These are phyloP conservation scores for Cutaneotrichosporon spelunceum DNA, from an alignment of 1,284 basidiomycete species.

Conservation along the genomic window DNA sequence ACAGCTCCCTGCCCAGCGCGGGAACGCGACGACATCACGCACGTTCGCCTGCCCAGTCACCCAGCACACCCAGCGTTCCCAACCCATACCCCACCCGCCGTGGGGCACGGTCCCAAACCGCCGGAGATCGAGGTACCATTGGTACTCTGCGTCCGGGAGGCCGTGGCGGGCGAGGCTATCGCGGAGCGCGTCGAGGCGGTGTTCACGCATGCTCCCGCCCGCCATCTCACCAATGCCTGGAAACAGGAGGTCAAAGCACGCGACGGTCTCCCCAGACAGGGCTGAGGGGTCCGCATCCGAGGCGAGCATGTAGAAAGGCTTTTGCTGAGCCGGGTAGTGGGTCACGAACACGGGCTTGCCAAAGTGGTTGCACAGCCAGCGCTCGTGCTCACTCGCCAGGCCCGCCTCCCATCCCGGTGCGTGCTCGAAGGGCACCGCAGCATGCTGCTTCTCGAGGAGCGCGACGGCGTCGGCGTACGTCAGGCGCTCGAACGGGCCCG, in stretches of 20 bases:
- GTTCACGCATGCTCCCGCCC: slow-evolving; percentile 87
- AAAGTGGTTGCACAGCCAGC: slow-evolving; percentile 66
- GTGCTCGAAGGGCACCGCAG: slow-evolving; percentile 56
- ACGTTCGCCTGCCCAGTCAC: slow-evolving; percentile 78
- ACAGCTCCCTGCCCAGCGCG: slow-evolving; percentile 72
- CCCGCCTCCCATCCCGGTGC: slow-evolving; percentile 66
- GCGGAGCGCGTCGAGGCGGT: slow-evolving; percentile 62
- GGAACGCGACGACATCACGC: slow-evolving; percentile 83
- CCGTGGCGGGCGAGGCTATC: slow-evolving; percentile 58
- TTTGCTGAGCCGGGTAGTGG: slow-evolving; percentile 75
- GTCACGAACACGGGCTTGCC: slow-evolving; percentile 82
- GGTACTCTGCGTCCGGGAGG: slow-evolving; percentile 60
- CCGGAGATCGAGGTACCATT: slow-evolving; percentile 82
- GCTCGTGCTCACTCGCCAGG: slow-evolving; percentile 87
- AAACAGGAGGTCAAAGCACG: slow-evolving; percentile 91
- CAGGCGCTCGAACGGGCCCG: slow-evolving; percentile 57
- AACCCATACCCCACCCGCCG: slow-evolving; percentile 89
- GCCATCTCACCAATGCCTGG: slow-evolving; percentile 85
- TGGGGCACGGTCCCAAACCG: slow-evolving; percentile 76
- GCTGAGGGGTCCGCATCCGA: slow-evolving; percentile 14
- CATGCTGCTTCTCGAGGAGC: slow-evolving; percentile 56
- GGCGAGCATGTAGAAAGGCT: slow-evolving; percentile 95
- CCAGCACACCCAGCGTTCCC: slow-evolving; percentile 81
- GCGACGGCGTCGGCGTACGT: slow-evolving; percentile 74
- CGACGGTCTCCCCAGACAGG: slow-evolving; percentile 59